Base-by-base conservation (phyloP, 2,329 filamentous ascomycete genomes). In the Aspergillaceae sp. region DNA sequence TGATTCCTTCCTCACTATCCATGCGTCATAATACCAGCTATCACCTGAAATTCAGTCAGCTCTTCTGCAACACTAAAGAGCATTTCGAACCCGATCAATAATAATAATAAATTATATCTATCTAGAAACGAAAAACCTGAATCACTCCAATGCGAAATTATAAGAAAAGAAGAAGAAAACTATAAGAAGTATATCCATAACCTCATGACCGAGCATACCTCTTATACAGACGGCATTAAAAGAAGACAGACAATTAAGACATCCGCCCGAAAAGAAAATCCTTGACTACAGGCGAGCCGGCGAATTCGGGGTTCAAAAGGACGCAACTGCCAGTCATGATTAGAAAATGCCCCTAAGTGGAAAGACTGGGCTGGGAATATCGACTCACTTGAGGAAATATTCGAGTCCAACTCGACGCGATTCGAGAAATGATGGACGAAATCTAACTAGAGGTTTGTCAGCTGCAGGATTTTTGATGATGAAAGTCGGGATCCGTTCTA, bases 271-370 rank as follows among this genome's bases (percentile, higher is more conserved):
- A 92, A 43, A 96, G 75, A 62, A 96, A 96, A 48, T 94, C 88
- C 63, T 92, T 94, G 38, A 95, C 74, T 2, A 95, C 81, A 0
- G 89, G 87, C n/a, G 87, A 92, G 7, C 86, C 86, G 32, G 89
- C 87, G 62, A 96, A 96, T 65, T 96, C 89, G 0, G 91, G 91
- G 65, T 96, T 96, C 29, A 96, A 71, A 54, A 97, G 70, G 50
- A 96, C 83, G 69, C 90, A 96, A 63, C 88, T 94, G 61, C 4
- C 27, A 9, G 36, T 27, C 19, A 26, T 26, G 19, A 19, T 38
- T 26, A 38, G 36, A 28, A 28, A 26, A 38, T 36, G 4, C 29
- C 19, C 19, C 19, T 19, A 34, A 34, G n/a, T 11, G 7, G n/a
- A n/a, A 38, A 28, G 26, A 26, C 19, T 26, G 8, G 26, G 27